A percentile compares a stretch with the other conserved stretches of the same genome.
Evolutionary conservation across 257 asterid genomes (phyloP).

Genomic region (Primulina eburnea): DNA sequence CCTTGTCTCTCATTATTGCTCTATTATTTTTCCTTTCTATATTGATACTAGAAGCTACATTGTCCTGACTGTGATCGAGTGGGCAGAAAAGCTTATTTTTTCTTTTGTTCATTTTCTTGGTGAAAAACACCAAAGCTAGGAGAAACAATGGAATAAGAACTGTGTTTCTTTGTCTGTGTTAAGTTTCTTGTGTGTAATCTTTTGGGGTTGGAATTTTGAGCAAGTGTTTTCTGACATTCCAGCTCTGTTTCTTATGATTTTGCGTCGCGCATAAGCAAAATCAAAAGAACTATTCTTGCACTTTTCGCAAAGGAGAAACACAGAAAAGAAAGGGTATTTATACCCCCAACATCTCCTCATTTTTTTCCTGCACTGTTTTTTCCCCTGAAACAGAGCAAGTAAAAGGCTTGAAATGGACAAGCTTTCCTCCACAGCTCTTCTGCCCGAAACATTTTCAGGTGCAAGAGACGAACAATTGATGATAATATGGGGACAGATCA

Average conservation of each 20-base stretch:
- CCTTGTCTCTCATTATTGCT: background rate
- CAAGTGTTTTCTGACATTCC: background rate
- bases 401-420: background rate
- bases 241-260: background rate
- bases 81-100: background rate
- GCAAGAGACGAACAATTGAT: background rate
- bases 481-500: constrained; percentile 8
- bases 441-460: background rate
- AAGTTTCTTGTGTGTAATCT: background rate
- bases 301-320: no score
- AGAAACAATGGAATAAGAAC: no score
- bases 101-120: background rate
- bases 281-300: no score
- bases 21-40: background rate
- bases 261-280: background rate
- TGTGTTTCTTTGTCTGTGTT: no score
- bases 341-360: background rate
- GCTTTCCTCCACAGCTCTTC: background rate
- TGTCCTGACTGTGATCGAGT: background rate
- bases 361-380: no score
- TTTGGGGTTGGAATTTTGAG: background rate
- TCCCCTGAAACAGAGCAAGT: background rate
- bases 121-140: no score
- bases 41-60: background rate
- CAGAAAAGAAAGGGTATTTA: background rate